A percentile compares a stretch with the other conserved stretches of the same genome.
These are phyloP conservation scores for Eutypella sp. DNA, from an alignment of 2,329 filamentous ascomycete species.

Conservation along the genomic window DNA sequence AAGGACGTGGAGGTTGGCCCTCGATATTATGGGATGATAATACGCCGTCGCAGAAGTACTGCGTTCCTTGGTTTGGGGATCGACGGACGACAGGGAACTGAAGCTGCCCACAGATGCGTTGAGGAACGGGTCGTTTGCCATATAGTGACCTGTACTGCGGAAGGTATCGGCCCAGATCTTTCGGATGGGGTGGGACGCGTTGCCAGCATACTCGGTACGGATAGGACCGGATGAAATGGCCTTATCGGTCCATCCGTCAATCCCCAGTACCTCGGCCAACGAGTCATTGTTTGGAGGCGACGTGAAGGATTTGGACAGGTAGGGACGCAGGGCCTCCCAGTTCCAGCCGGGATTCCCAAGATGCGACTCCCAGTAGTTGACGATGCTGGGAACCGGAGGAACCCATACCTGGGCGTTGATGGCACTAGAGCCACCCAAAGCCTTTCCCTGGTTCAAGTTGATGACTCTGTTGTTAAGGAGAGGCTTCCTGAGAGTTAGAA, in stretches of 20 bases:
- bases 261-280: constrained; percentile 23
- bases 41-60: constrained; percentile 8
- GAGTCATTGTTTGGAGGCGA: too few species aligned
- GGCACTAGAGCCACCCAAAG: not conserved
- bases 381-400: not conserved
- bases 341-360: too few species aligned
- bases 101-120: constrained; percentile 6
- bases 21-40: constrained; percentile 6
- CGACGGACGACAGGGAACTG: constrained; percentile 4
- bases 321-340: too few species aligned
- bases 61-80: constrained; percentile 8
- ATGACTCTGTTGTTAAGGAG: not conserved
- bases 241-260: constrained; percentile 10
- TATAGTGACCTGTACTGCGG: not conserved
- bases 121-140: constrained; percentile 5
- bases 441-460: not conserved
- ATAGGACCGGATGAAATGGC: constrained; percentile 3
- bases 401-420: not conserved
- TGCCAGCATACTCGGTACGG: constrained; percentile 5
- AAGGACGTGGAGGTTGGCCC: constrained; percentile 7
- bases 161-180: constrained; percentile 9
- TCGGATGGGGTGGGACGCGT: constrained; percentile 5
- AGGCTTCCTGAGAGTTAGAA: not conserved
- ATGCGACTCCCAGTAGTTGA: constrained; percentile 33
- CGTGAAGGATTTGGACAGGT: too few species aligned